phyloP scores from a whole-genome alignment of 257 asterid genomes.

The Nicotiana knightiana region DNA sequence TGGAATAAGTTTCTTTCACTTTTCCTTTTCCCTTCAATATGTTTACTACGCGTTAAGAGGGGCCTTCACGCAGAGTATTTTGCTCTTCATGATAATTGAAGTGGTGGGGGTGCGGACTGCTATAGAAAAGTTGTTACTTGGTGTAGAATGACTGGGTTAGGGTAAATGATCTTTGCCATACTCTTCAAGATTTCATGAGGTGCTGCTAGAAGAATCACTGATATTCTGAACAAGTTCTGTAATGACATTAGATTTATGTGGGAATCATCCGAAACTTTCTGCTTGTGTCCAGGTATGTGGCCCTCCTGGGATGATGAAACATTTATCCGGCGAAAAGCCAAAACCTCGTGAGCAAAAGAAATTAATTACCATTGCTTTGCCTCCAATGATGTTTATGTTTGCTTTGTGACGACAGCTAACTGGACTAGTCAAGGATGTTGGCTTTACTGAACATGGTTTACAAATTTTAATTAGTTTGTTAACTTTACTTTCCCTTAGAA shows the following conservation, averaged over 20 bases:
- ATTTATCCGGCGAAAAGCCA: constrained; percentile 84
- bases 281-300: constrained; percentile 75
- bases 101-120: background rate
- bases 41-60: background rate
- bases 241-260: background rate
- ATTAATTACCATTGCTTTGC: too few relatives aligned
- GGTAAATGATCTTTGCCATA: background rate
- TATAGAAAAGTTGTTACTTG: background rate
- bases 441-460: constrained; percentile 80
- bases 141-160: background rate
- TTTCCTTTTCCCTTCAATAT: too few relatives aligned
- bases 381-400: background rate
- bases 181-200: background rate
- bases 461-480: constrained; percentile 49
- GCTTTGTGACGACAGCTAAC: constrained; percentile 46
- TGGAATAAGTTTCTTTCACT: background rate
- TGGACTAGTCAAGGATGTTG: constrained; percentile 77
- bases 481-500: background rate
- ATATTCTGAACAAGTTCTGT: background rate
- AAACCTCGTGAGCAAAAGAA: constrained; percentile 68
- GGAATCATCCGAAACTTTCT: constrained; percentile 7
- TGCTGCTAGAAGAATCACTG: background rate
- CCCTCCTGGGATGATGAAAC: constrained; percentile 95
- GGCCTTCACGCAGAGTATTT: background rate
- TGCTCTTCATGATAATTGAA: background rate